Evolutionary conservation across 352 stramenopile genomes (phyloP), one percentile per base, ranked within the genome.

Genomic region (Phytophthora citrophthora): DNA sequence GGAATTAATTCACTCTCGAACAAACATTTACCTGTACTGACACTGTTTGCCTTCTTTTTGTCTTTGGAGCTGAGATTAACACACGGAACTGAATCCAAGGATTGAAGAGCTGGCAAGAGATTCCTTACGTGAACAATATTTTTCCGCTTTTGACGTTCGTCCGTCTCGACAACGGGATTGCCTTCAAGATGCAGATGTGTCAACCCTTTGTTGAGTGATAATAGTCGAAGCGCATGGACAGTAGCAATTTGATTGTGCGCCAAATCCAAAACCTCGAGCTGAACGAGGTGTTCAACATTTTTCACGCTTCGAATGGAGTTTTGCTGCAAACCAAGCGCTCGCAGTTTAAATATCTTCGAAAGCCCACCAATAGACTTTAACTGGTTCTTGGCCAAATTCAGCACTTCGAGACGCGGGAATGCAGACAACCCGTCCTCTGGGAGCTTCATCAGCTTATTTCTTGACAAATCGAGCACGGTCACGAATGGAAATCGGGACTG

Each of bases 81-180:
- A 24, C 60, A 79, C 2, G 70, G 67, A n/a, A 91, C 76, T 2
- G 79, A 91, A 6, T 85, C 87, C 1, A 95, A 56, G 0, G 77
- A 88, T 32, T 68, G 63, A 13, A 95, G 61, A 20, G 64, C 84
- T 39, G 87, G 85, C 13, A 95, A 58, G 12, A 95, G 72, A 61
- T 95, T 95, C 7, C 90, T 54, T 2, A 95, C 67, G n/a, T 94
- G 76, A n/a, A 86, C 79, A 15, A 86, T 88, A 34, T 89, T 81
- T 51, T 88, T 88, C 13, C 84, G 73, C 4, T 77, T 81, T 48
- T 91, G 81, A 7, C 77, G 74, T 18, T 91, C 82, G 38, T 93
- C 79, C 0, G 73, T 87, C 39, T 82, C 70, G 2, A 94, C 74
- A 12, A 95, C 54, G 4, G 85, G 72, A 41, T 95, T 95, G 5